These are phyloP conservation scores for Pneumocystis oryctolagi DNA, from an alignment of 1,139 yeast genomes.

Conservation along the genomic window DNA sequence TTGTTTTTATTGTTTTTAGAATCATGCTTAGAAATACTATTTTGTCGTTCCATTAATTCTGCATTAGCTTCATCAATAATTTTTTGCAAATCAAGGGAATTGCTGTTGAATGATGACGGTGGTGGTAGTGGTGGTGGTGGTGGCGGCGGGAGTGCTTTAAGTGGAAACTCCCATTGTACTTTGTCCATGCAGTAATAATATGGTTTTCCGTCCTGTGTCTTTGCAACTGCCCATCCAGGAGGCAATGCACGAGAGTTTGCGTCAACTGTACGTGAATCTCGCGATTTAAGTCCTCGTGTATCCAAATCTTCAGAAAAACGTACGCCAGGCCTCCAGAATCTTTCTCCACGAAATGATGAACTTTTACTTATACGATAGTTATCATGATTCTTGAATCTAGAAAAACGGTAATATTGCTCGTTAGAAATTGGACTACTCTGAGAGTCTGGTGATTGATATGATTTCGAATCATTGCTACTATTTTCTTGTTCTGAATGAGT, in stretches of 20 bases:
- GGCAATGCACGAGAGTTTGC: slow-evolving; percentile 19
- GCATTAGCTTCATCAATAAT: slow-evolving; percentile 32
- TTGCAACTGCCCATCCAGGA: slow-evolving; percentile 27
- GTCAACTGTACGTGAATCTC: not conserved
- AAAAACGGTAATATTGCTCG: not conserved
- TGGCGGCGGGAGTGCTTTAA: slow-evolving; percentile 7
- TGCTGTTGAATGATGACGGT: slow-evolving; percentile 11
- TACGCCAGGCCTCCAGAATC: slow-evolving; percentile 1
- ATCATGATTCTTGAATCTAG: not conserved
- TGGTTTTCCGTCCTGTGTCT: slow-evolving; percentile 21
- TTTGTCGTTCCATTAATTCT: slow-evolving; percentile 16
- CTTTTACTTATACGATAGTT: not conserved
- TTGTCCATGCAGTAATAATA: slow-evolving; percentile 44
- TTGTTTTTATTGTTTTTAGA: slow-evolving; percentile 17
- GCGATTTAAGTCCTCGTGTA: not conserved
- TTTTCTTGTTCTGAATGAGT: not conserved
- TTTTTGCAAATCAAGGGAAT: slow-evolving; percentile 23
- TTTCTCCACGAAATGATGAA: slow-evolving; percentile 2
- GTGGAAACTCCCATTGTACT: slow-evolving; percentile 50
- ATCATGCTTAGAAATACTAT: slow-evolving; percentile 14
- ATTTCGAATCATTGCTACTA: slow-evolving; percentile 6
- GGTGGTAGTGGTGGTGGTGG: slow-evolving; percentile 8
- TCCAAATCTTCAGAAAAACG: not conserved
- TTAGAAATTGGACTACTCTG: not conserved
- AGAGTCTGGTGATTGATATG: not conserved